Conservation (phyloP, 306 rosid genomes). For the Acacia confusa region DNA sequence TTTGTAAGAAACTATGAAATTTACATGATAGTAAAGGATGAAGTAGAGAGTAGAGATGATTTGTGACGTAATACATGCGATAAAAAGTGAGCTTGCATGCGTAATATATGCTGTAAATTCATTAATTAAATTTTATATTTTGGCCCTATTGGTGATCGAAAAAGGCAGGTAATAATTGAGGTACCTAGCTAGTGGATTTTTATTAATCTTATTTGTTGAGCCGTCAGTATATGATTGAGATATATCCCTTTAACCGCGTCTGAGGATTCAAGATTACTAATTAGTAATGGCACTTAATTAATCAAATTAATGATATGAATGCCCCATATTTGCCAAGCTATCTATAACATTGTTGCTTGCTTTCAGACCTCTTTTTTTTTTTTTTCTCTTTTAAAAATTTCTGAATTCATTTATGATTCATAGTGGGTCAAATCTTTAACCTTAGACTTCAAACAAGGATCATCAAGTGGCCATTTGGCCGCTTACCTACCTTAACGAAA, state of each 20-base stretch:
- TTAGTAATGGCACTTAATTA: neutral
- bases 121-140: neutral
- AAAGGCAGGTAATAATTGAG: neutral
- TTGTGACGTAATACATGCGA: conserved; percentile 44
- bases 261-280: neutral
- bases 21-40: neutral
- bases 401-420: neutral
- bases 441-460: conserved; percentile 14
- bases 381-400: neutral
- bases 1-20: neutral
- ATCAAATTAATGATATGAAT: neutral
- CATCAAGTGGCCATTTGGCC: conserved; percentile 37
- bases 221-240: conserved; percentile 5
- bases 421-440: neutral
- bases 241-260: neutral
- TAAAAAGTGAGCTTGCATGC: conserved; percentile 30
- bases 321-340: neutral
- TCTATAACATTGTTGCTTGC: conserved; percentile 21
- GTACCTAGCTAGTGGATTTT: conserved; percentile 34
- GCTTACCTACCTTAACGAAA: conserved; percentile 42
- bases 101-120: neutral
- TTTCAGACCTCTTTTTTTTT: conserved; percentile 14
- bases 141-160: conserved; percentile 16
- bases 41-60: neutral
- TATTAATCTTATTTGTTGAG: conserved; percentile 22